Evolutionary conservation across 257 asterid genomes (phyloP).

Genomic region (Fraxinus excelsior): DNA sequence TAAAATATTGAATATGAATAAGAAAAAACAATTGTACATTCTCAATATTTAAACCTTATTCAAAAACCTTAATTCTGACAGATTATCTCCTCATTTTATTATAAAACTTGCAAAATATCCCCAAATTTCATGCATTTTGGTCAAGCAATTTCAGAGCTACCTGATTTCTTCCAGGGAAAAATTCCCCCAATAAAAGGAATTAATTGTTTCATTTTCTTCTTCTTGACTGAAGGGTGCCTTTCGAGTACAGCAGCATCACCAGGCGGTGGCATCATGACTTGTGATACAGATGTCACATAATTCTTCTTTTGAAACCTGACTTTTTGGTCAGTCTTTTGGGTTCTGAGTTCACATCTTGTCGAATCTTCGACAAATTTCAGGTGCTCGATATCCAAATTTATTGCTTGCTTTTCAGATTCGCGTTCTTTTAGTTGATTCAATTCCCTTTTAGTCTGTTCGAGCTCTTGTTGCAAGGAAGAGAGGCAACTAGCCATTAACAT

Average conservation of each 20-base stretch:
- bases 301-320: conserved; percentile 46
- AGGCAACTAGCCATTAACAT: conserved; percentile 41
- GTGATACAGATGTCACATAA: conserved; percentile 38
- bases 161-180: conserved; percentile 33
- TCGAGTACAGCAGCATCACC: conserved; percentile 34
- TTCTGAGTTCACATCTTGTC: conserved; percentile 21
- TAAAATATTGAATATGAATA: neutral
- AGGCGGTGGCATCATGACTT: conserved; percentile 32
- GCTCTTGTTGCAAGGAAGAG: conserved; percentile 47
- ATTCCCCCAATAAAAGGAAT: conserved; percentile 34
- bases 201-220: conserved; percentile 47
- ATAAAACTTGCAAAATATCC: neutral
- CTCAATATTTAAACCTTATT: neutral
- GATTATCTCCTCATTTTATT: conserved; percentile 1
- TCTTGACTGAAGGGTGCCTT: conserved; percentile 58
- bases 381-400: conserved; percentile 36
- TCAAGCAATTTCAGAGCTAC: conserved; percentile 10
- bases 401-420: conserved; percentile 16
- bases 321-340: neutral
- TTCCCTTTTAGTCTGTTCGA: conserved; percentile 38
- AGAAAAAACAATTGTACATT: neutral
- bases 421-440: conserved; percentile 34
- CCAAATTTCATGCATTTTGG: conserved; percentile 13
- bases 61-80: neutral
- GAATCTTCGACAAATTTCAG: conserved; percentile 37